A percentile compares a stretch with the other conserved stretches of the same genome.
phyloP scores from a whole-genome alignment of 1,139 yeast species.

The Wickerhamiella infanticola region DNA sequence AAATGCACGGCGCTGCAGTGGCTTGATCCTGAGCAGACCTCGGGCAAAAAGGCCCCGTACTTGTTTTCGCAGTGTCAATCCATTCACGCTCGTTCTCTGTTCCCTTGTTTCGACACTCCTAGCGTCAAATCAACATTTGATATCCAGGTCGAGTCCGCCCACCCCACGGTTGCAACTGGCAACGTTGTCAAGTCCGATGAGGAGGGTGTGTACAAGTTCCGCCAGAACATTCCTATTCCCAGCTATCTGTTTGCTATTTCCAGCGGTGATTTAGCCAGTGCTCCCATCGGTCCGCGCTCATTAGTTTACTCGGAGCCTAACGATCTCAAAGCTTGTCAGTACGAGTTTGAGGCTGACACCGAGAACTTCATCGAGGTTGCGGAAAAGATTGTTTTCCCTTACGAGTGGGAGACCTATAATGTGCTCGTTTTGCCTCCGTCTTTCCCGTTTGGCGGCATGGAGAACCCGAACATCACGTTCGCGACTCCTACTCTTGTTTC shows the following conservation, averaged over 20 bases:
- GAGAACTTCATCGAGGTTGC: constrained; percentile 74
- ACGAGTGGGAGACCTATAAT: constrained; percentile 78
- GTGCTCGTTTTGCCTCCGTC: constrained; percentile 66
- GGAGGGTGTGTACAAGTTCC: constrained; percentile 30
- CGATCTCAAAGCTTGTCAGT: constrained; percentile 48
- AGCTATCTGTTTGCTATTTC: constrained; percentile 75
- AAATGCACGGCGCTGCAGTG: constrained; percentile 79
- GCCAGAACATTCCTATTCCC: constrained; percentile 75
- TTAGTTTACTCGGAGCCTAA: constrained; percentile 67
- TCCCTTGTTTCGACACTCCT: constrained; percentile 89
- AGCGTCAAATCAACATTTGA: constrained; percentile 54
- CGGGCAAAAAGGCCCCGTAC: constrained; percentile 56
- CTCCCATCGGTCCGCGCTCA: constrained; percentile 75
- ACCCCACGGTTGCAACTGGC: constrained; percentile 63
- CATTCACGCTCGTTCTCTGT: constrained; percentile 74
- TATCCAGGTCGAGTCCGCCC: constrained; percentile 46
- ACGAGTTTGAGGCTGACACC: constrained; percentile 66
- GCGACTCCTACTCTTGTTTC: constrained; percentile 82
- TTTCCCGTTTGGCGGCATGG: constrained; percentile 96
- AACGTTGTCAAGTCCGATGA: constrained; percentile 20
- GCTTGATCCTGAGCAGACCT: constrained; percentile 63
- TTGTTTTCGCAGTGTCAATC: constrained; percentile 87
- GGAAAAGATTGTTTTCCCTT: constrained; percentile 59
- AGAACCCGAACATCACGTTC: constrained; percentile 79
- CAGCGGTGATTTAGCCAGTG: constrained; percentile 58